Base-by-base conservation (phyloP, 2,329 filamentous ascomycete species). In the Clonostachys byssicola region DNA sequence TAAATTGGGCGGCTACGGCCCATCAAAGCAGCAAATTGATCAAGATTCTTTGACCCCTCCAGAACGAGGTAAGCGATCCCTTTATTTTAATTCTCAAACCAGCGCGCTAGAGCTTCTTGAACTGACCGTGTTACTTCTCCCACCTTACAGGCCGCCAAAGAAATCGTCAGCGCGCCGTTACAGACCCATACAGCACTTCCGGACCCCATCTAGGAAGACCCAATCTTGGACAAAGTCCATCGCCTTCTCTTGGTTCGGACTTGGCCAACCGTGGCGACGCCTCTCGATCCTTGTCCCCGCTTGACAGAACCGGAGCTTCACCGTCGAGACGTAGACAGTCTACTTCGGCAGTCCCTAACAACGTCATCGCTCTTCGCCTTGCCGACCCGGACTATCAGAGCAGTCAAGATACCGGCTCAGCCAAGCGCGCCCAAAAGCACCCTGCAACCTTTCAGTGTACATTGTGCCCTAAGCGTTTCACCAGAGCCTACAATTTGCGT, bases 361-460 rank as follows among this genome's bases (percentile, higher is more conserved):
- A 83, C 48, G 71, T 79, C 1, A 81, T 96, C 60, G 94, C 95
- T n/a, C 74, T 97, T 39, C 89, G 92, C 51, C 78, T 97, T 14
- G 92, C 91, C 12, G 90, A 96, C 64, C 92, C 92, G 1, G 86
- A 91, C 40, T 87, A 92, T 51, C 87, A 91, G 47, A 83, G 81
- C 20, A 77, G 80, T 5, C 78, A 80, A 46, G 72, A 78, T 12
- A 72, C 72, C 41, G 82, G 85, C 43, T 78, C 74, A 38, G 71
- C 82, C 6, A 95, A 94, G 63, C 85, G 94, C n/a, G 85, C 90
- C 1, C 94, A 99, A 65, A 99, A 99, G 62, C 94, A 99, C 57
- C 94, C 94, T 1, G 94, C 94, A 7, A 99, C 92, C 0, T 99
- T 97, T 69, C 92, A 97, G 62, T 99, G 94, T 65, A 88, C 72